Evolutionary conservation across 2,329 filamentous ascomycete species (phyloP).

Genomic region (Periconia macrospinosa): DNA sequence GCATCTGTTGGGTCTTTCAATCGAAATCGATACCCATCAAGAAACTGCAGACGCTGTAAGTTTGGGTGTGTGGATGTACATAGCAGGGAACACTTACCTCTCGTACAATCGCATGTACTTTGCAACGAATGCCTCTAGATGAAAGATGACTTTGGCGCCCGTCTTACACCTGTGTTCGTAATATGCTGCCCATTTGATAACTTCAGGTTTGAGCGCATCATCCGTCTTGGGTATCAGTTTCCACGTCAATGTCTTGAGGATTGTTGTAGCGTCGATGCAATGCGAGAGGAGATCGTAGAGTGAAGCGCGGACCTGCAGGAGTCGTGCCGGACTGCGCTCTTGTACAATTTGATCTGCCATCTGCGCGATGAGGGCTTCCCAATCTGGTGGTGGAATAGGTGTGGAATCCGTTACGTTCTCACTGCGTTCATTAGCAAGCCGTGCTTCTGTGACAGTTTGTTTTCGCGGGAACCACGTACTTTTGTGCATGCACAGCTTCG

Average conservation of each 20-base stretch:
- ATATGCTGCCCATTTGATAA: constrained; percentile 94
- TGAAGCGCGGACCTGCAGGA: constrained; percentile 85
- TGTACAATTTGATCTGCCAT: constrained; percentile 92
- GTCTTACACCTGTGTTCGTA: constrained; percentile 94
- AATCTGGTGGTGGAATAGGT: constrained; percentile 90
- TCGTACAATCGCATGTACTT: constrained; percentile 98
- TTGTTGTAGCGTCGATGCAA: constrained; percentile 92
- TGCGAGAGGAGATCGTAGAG: constrained; percentile 97
- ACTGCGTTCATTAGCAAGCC: constrained; percentile 51
- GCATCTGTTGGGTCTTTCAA: constrained; percentile 9
- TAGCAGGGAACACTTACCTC: constrained; percentile 61
- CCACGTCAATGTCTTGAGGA: constrained; percentile 93
- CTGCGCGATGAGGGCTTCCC: constrained; percentile 87
- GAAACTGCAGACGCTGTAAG: constrained; percentile 39
- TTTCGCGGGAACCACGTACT: constrained; percentile 60
- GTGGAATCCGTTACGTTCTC: constrained; percentile 88
- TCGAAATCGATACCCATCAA: constrained; percentile 71
- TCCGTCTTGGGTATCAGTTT: constrained; percentile 87
- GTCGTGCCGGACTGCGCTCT: constrained; percentile 86
- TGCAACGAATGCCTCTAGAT: constrained; percentile 95
- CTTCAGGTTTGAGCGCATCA: constrained; percentile 84
- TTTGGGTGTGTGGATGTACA: background rate
- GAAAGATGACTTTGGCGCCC: constrained; percentile 95
- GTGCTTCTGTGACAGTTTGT: background rate
- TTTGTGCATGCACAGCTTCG: constrained; percentile 94